phyloP scores from a whole-genome alignment of 2,329 filamentous ascomycete genomes.

The Allantophomopsis lycopodina region DNA sequence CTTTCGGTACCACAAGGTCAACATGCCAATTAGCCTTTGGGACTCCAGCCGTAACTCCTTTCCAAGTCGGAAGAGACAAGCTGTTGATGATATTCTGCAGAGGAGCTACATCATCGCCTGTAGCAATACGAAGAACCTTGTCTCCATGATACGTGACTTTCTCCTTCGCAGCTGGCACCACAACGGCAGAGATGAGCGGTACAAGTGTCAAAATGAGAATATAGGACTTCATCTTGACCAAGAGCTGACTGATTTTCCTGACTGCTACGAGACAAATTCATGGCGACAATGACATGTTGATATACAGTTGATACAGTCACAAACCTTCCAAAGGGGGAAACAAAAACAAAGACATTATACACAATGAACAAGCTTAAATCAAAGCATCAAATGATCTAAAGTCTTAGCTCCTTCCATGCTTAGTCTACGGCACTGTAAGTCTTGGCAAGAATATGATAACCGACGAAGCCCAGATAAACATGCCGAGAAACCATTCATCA shows the following conservation, averaged over 20 bases:
- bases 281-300: no score
- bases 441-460: no score
- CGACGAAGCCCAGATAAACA: no score
- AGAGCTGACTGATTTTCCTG: background rate
- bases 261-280: no score
- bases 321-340: no score
- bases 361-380: no score
- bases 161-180: background rate
- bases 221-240: slow-evolving; percentile 3
- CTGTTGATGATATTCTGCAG: slow-evolving; percentile 20
- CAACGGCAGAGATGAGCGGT: background rate
- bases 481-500: no score
- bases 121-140: slow-evolving; percentile 24
- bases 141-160: slow-evolving; percentile 25
- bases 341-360: no score
- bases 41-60: slow-evolving; percentile 13
- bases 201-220: slow-evolving; percentile 3
- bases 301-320: no score
- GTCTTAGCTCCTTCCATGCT: no score
- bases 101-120: slow-evolving; percentile 16
- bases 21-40: slow-evolving; percentile 16
- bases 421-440: no score
- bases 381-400: no score
- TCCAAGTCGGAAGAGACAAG: slow-evolving; percentile 22
- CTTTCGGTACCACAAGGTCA: slow-evolving; percentile 26